Conservation (phyloP, 306 rosid genomes). For the Acacia melanoxylon region DNA sequence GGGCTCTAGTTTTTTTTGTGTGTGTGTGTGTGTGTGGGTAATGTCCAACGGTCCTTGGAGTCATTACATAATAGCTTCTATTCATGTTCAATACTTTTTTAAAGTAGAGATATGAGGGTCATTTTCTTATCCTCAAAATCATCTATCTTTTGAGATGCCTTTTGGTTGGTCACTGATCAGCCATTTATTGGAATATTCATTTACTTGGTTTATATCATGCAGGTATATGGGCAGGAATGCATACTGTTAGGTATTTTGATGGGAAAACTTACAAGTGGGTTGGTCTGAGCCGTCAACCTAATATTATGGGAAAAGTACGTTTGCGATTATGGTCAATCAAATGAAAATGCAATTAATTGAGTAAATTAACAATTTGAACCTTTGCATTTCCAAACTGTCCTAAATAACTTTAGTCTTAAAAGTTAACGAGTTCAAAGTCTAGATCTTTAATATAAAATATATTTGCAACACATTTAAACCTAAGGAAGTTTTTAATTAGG, state of each 20-base stretch:
- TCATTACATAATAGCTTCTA: background rate
- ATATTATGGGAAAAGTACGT: constrained; percentile 84
- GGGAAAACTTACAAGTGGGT: constrained; percentile 99
- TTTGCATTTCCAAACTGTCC: background rate
- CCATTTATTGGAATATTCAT: background rate
- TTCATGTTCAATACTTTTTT: background rate
- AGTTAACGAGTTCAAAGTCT: background rate
- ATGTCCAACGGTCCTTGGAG: background rate
- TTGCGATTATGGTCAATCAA: constrained; percentile 16
- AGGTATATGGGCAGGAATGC: constrained; percentile 99
- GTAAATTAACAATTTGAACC: background rate
- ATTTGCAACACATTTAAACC: too few species aligned
- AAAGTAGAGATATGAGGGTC: background rate
- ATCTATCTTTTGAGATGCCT: background rate
- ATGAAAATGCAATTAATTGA: background rate
- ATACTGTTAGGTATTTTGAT: constrained; percentile 91
- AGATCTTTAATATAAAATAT: too few species aligned
- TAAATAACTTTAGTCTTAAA: background rate
- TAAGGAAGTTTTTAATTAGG: too few species aligned
- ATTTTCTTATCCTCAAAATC: background rate
- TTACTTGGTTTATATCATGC: constrained; percentile 38
- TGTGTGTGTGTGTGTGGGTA: background rate
- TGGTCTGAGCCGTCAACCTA: constrained; percentile 98
- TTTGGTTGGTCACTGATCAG: background rate
- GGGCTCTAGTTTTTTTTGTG: background rate